Base-by-base conservation (phyloP, 768 basidiomycete genomes). In the Tricholoma bakamatsutake region DNA sequence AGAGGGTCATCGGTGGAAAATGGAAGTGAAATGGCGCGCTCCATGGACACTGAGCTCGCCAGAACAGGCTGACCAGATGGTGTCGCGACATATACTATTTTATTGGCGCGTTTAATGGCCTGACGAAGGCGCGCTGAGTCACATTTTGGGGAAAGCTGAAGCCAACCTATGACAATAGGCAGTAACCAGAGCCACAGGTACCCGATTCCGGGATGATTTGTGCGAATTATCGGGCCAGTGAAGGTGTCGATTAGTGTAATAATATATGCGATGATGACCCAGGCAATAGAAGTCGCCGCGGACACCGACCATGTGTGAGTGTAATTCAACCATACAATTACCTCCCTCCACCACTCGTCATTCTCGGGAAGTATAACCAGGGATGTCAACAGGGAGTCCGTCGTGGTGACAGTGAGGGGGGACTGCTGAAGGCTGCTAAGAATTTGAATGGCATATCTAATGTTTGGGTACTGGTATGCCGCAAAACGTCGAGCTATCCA, bases 181-280 rank as follows among this genome's bases (percentile, higher is more conserved):
- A 78, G 48, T 5, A 79, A 62, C 76, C 76, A 79, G 17, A 80
- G 65, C 75, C 74, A 79, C 15, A 70, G 63, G 2, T 72, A 73
- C 0, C 76, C 75, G 3, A 73, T 72, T 12, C 66, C 74, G 46
- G 76, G 66, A 0, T 76, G 78, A 24, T 66, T 75, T 6, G 69
- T 62, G 28, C 69, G 60, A 5, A 75, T 35, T 4, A 58, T 63
- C 28, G 64, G 58, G 28, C 66, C 53, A 5, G 64, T 59, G 54
- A 73, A 71, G 13, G 70, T 67, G 47, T 72, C 68, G 24, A 73
- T 50, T 24, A 76, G 62, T 2, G 76, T 76, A 57, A 76, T 67
- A 1, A 68, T 50, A 54, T 77, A 79, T 0, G 78, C 76, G 6
- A 79, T 61, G 35, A 76, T 54, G 2, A 79, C 78, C 76, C 76